Evolutionary conservation across 768 basidiomycete species (phyloP).

Genomic region (Mrakia blollopis): DNA sequence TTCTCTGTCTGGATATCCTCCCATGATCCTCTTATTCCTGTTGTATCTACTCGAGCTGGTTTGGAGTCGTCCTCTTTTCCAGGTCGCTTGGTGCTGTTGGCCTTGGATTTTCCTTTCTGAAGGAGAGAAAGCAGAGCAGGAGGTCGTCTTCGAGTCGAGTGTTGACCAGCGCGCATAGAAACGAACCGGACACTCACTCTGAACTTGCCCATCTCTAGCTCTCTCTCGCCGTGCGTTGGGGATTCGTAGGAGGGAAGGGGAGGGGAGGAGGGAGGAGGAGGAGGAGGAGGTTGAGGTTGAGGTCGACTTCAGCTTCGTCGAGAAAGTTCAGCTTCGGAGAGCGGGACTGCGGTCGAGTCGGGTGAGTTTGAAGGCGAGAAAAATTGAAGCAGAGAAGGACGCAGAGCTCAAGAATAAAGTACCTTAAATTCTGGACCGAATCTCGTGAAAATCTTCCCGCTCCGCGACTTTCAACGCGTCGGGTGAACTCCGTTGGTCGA

Average conservation of each 20-base stretch:
- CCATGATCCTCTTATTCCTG: constrained; percentile 1
- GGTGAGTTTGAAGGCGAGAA: too few species aligned
- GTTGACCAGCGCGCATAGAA: background rate
- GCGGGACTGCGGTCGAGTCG: too few species aligned
- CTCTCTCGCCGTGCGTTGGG: too few species aligned
- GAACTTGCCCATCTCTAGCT: constrained; percentile 12
- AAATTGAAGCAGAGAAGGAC: too few species aligned
- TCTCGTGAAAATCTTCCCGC: too few species aligned
- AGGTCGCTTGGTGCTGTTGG: background rate
- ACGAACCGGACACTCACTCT: background rate
- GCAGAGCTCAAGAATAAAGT: too few species aligned
- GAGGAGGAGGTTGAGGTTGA: background rate
- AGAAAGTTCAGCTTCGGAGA: background rate
- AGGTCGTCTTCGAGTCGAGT: background rate
- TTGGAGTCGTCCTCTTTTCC: background rate
- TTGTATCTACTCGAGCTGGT: background rate
- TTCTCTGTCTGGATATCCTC: constrained; percentile 40
- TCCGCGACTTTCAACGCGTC: too few species aligned
- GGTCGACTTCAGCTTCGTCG: background rate
- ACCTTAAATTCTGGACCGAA: too few species aligned
- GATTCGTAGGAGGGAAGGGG: too few species aligned
- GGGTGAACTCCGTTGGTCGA: too few species aligned
- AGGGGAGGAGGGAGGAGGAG: too few species aligned
- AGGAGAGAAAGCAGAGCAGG: too few species aligned
- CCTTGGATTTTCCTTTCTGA: constrained; percentile 9